A percentile compares a stretch with the other conserved stretches of the same genome.
Evolutionary conservation across 768 basidiomycete genomes (phyloP).

Genomic region (Gautieria morchelliformis): DNA sequence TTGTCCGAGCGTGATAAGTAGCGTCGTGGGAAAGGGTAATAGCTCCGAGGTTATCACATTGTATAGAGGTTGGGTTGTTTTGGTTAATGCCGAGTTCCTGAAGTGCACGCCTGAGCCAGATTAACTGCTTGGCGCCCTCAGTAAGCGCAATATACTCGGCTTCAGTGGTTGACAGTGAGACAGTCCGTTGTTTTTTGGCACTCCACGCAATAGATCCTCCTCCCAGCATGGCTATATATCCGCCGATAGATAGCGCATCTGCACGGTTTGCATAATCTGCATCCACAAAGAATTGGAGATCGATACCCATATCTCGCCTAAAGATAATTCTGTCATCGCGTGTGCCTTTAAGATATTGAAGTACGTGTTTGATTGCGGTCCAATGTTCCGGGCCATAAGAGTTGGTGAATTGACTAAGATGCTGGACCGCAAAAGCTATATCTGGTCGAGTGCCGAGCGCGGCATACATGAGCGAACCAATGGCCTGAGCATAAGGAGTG

Average conservation of each 20-base stretch:
- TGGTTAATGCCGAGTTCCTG: constrained; percentile 7
- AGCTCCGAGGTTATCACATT: constrained; percentile 19
- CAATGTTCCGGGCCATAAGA: constrained; percentile 17
- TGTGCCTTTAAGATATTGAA: constrained; percentile 21
- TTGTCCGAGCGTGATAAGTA: constrained; percentile 25
- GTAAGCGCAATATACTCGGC: constrained; percentile 19
- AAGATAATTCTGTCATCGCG: constrained; percentile 7
- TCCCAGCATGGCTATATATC: constrained; percentile 12
- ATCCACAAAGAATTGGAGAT: constrained; percentile 12
- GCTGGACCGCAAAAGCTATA: constrained; percentile 20
- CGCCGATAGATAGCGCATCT: constrained; percentile 15
- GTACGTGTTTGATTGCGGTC: constrained; percentile 17
- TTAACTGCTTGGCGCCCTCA: constrained; percentile 8
- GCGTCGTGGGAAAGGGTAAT: constrained; percentile 23
- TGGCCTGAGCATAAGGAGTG: constrained; percentile 16
- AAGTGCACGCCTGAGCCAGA: constrained; percentile 12
- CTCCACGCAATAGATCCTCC: constrained; percentile 8
- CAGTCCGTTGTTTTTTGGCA: constrained; percentile 5
- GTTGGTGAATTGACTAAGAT: constrained; percentile 17
- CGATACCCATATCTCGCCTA: neutral
- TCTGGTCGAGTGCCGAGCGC: constrained; percentile 25
- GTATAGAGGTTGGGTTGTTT: constrained; percentile 9
- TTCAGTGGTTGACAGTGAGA: constrained; percentile 12
- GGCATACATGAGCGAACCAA: constrained; percentile 23
- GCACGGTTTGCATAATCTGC: constrained; percentile 16